A percentile compares a stretch with the other conserved stretches of the same genome.
Evolutionary conservation across 2,329 filamentous ascomycete species (phyloP).

Genomic region (Trichophyton verrucosum): DNA sequence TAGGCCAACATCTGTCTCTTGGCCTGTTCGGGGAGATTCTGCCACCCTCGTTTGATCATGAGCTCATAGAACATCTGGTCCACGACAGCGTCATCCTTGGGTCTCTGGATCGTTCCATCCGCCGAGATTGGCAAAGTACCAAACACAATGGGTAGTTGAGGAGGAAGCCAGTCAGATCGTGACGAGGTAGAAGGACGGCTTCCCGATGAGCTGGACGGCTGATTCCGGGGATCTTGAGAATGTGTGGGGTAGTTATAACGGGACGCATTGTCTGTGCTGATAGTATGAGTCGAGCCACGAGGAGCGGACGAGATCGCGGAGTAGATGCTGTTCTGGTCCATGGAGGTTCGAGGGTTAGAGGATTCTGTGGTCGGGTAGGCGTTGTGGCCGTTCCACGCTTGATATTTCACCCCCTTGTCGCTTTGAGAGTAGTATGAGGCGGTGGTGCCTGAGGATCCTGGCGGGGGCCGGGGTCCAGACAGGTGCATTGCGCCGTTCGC

Average conservation of each 20-base stretch:
- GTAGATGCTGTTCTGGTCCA: slow-evolving; percentile 54
- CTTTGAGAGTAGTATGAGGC: slow-evolving; percentile 61
- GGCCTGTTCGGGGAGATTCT: slow-evolving; percentile 89
- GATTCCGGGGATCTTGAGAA: slow-evolving; percentile 24
- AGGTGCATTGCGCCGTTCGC: slow-evolving; percentile 44
- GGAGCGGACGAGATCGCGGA: slow-evolving; percentile 48
- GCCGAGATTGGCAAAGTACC: slow-evolving; percentile 29
- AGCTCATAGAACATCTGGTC: slow-evolving; percentile 84
- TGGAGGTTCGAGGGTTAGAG: slow-evolving; percentile 45
- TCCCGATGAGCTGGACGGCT: slow-evolving; percentile 19
- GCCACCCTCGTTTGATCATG: slow-evolving; percentile 97
- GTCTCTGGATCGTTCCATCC: slow-evolving; percentile 18
- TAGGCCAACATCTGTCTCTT: slow-evolving; percentile 93
- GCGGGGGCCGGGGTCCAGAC: slow-evolving; percentile 50
- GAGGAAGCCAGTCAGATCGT: slow-evolving; percentile 32
- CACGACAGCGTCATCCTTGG: slow-evolving; percentile 55
- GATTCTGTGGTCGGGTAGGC: slow-evolving; percentile 46
- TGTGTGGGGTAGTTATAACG: slow-evolving; percentile 32
- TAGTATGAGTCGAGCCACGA: slow-evolving; percentile 44
- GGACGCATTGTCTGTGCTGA: slow-evolving; percentile 39
- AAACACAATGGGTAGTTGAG: slow-evolving; percentile 34
- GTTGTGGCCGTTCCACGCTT: slow-evolving; percentile 59
- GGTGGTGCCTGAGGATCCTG: slow-evolving; percentile 43
- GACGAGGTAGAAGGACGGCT: slow-evolving; percentile 32
- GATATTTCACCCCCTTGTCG: slow-evolving; percentile 56